A percentile compares a stretch with the other conserved stretches of the same genome.
Conservation (phyloP, 2,329 filamentous ascomycete genomes). For the Fusarium domesticum region DNA sequence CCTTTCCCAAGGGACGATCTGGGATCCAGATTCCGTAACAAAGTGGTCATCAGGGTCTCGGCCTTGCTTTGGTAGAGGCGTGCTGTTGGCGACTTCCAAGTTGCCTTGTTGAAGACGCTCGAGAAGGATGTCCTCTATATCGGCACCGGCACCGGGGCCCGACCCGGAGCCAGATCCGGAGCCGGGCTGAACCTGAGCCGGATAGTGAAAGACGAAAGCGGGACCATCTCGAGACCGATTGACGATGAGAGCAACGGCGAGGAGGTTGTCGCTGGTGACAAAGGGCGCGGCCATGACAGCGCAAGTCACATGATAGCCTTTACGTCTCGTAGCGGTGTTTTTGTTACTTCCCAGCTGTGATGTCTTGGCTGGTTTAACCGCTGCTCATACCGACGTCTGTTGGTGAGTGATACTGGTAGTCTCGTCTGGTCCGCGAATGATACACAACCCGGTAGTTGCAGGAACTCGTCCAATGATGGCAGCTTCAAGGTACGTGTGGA, state of each 20-base stretch:
- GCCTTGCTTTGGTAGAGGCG: slow-evolving; percentile 44
- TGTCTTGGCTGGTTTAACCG: background rate
- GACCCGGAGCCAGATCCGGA: slow-evolving; percentile 29
- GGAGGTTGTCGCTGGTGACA: slow-evolving; percentile 53
- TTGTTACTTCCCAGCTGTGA: background rate
- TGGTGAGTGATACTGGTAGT: background rate
- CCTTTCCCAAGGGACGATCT: slow-evolving; percentile 66
- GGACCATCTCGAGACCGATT: slow-evolving; percentile 74
- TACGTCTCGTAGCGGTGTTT: background rate
- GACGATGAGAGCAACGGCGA: slow-evolving; percentile 72
- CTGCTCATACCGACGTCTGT: background rate
- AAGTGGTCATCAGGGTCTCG: slow-evolving; percentile 55
- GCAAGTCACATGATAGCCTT: slow-evolving; percentile 22
- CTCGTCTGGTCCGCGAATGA: background rate
- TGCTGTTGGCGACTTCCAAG: slow-evolving; percentile 37
- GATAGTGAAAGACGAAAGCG: slow-evolving; percentile 83
- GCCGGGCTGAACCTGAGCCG: slow-evolving; percentile 51
- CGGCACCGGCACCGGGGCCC: slow-evolving; percentile 32
- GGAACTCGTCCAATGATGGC: background rate
- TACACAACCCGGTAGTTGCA: background rate
- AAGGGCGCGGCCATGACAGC: slow-evolving; percentile 43
- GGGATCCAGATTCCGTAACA: slow-evolving; percentile 53
- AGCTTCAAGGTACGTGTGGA: background rate
- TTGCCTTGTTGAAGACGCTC: slow-evolving; percentile 44
- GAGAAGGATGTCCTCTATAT: slow-evolving; percentile 52